A percentile compares a stretch with the other conserved stretches of the same genome.
phyloP scores from a whole-genome alignment of 306 rosid species.

The Hippophae tibetana region DNA sequence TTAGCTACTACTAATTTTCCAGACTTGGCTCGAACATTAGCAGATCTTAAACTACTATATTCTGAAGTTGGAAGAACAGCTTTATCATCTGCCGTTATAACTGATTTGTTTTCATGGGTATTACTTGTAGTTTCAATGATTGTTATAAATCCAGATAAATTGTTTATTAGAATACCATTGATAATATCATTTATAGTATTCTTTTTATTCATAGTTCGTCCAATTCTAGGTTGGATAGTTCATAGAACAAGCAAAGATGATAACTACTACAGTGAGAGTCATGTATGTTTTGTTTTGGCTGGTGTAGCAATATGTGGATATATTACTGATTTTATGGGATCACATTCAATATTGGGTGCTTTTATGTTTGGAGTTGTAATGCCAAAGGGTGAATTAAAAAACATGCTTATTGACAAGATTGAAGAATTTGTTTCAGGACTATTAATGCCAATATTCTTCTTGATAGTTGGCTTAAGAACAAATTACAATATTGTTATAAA shows the following conservation, averaged over 20 bases:
- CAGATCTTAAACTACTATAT: constrained; percentile 35
- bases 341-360: constrained; percentile 32
- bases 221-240: constrained; percentile 21
- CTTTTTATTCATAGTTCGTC: constrained; percentile 18
- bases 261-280: constrained; percentile 14
- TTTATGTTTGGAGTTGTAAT: constrained; percentile 36
- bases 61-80: constrained; percentile 33
- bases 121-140: constrained; percentile 17
- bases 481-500: background rate
- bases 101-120: constrained; percentile 34
- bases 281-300: constrained; percentile 17
- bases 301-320: constrained; percentile 16
- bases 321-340: constrained; percentile 22
- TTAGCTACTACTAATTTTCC: constrained; percentile 34
- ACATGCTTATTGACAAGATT: constrained; percentile 17
- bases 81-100: constrained; percentile 28
- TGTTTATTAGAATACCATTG: constrained; percentile 7
- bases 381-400: constrained; percentile 37
- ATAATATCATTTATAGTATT: background rate
- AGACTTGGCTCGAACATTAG: constrained; percentile 31
- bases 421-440: constrained; percentile 24
- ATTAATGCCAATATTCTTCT: constrained; percentile 31
- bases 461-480: constrained; percentile 23
- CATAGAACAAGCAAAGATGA: constrained; percentile 16
- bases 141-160: background rate